These are phyloP conservation scores for Rhododendron mucronatum DNA, from an alignment of 148 eudicot genomes.

Conservation along the genomic window DNA sequence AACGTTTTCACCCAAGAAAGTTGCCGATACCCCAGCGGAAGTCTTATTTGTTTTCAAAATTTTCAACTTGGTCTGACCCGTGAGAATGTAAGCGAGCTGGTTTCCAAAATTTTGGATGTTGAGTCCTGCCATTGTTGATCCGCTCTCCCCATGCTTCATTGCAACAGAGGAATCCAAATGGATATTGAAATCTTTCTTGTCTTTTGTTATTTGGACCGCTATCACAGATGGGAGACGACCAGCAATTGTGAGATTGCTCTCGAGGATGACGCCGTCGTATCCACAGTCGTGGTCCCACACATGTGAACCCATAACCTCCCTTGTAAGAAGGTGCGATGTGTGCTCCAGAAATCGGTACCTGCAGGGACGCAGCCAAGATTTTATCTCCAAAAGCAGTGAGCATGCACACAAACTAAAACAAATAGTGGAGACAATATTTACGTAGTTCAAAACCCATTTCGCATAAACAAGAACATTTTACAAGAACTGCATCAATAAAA, in stretches of 20 bases:
- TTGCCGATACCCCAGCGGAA: conserved; percentile 15
- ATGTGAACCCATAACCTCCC: conserved; percentile 5
- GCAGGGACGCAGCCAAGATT: not conserved
- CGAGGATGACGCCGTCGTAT: conserved; percentile 13
- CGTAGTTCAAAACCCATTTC: not conserved
- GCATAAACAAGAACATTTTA: not conserved
- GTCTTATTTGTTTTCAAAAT: conserved; percentile 9
- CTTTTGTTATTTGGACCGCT: conserved; percentile 26
- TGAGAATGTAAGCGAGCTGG: conserved; percentile 19
- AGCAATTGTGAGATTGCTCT: conserved; percentile 5
- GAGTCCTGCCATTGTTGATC: conserved; percentile 25
- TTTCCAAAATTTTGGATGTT: conserved; percentile 19
- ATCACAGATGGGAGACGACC: conserved; percentile 17
- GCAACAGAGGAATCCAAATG: conserved; percentile 23
- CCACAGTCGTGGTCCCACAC: conserved; percentile 19
- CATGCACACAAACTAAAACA: not conserved
- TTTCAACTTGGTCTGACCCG: conserved; percentile 17
- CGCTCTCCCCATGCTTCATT: conserved; percentile 26
- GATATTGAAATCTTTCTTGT: conserved; percentile 28
- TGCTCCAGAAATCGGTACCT: conserved; percentile 14
- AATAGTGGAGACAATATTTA: not conserved
- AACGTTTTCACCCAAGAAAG: conserved; percentile 11
- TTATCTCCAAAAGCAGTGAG: not conserved
- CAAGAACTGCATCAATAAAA: not conserved
- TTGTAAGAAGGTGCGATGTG: conserved; percentile 4